Percentiles rank a stretch among this genome's conserved stretches.
phyloP scores from a whole-genome alignment of 768 basidiomycete genomes.

The Pholiota microspora region DNA sequence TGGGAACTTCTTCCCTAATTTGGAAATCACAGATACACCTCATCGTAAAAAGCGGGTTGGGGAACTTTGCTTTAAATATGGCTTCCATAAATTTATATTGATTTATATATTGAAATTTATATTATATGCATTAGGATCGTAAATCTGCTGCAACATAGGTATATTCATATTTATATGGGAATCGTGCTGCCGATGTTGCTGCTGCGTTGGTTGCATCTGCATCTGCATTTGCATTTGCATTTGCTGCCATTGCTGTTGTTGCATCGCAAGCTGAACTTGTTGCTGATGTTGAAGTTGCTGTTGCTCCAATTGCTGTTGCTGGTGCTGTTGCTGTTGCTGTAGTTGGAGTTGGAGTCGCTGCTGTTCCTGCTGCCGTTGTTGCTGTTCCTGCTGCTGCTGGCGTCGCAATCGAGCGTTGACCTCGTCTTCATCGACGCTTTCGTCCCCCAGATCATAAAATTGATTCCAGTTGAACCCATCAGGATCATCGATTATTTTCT shows the following conservation, averaged over 20 bases:
- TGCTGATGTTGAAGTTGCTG: too few species aligned
- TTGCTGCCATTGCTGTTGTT: conserved; percentile 2
- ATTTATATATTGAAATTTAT: conserved; percentile 33
- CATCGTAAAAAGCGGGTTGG: too few species aligned
- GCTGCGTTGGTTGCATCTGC: background rate
- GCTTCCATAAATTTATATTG: background rate
- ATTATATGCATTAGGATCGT: conserved; percentile 22
- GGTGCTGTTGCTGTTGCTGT: background rate
- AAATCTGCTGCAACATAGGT: conserved; percentile 16
- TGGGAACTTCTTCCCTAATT: conserved; percentile 18
- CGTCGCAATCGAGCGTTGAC: background rate
- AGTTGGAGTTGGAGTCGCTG: background rate
- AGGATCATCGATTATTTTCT: conserved; percentile 43
- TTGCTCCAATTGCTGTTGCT: background rate
- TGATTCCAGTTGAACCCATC: conserved; percentile 49
- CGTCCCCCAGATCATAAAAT: conserved; percentile 53
- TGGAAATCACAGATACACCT: conserved; percentile 1
- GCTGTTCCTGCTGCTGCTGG: background rate
- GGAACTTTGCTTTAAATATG: too few species aligned
- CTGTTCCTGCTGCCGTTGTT: background rate
- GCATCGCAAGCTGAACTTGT: background rate
- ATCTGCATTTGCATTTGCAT: background rate
- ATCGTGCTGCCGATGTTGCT: conserved; percentile 9
- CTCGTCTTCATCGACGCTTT: conserved; percentile 43
- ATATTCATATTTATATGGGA: conserved; percentile 17